Conservation (phyloP, 2,329 filamentous ascomycete genomes). For the Colletotrichum euphorbiae region DNA sequence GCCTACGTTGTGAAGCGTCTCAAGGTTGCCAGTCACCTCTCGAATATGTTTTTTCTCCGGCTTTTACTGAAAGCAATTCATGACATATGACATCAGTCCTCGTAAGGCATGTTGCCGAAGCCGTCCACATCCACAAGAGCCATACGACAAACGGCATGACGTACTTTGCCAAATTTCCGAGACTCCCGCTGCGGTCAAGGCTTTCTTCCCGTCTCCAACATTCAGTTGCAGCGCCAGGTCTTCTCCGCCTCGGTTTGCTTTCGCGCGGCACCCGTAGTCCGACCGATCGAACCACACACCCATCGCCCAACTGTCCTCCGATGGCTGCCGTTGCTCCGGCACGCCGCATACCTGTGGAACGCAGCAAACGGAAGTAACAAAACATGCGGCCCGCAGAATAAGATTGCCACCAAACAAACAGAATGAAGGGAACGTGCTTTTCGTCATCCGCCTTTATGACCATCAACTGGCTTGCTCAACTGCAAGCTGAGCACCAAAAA, state of each 20-base stretch:
- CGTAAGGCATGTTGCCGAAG: neutral
- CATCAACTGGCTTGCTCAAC: slow-evolving; percentile 1
- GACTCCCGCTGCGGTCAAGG: slow-evolving; percentile 18
- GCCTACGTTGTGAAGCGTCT: neutral
- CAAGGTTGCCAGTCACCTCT: neutral
- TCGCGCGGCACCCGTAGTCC: slow-evolving; percentile 22
- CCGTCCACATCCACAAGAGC: slow-evolving; percentile 4
- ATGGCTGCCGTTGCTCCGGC: slow-evolving; percentile 36
- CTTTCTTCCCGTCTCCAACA: slow-evolving; percentile 19
- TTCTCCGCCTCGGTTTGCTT: slow-evolving; percentile 7
- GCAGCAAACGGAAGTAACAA: slow-evolving; percentile 27
- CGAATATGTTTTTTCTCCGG: neutral
- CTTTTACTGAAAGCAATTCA: neutral
- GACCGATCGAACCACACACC: slow-evolving; percentile 23
- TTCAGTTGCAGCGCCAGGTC: slow-evolving; percentile 11
- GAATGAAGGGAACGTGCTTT: slow-evolving; percentile 30
- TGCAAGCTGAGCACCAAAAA: neutral
- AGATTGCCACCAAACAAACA: slow-evolving; percentile 38
- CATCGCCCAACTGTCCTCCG: slow-evolving; percentile 19
- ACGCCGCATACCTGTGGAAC: slow-evolving; percentile 29
- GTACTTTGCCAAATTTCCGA: slow-evolving; percentile 21
- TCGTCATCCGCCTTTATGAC: slow-evolving; percentile 21
- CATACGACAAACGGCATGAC: slow-evolving; percentile 26
- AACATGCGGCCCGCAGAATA: slow-evolving; percentile 31
- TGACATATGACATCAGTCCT: slow-evolving; percentile 12